Base-by-base conservation (phyloP, 2,329 filamentous ascomycete species). In the Thermomyces lanuginosus region DNA sequence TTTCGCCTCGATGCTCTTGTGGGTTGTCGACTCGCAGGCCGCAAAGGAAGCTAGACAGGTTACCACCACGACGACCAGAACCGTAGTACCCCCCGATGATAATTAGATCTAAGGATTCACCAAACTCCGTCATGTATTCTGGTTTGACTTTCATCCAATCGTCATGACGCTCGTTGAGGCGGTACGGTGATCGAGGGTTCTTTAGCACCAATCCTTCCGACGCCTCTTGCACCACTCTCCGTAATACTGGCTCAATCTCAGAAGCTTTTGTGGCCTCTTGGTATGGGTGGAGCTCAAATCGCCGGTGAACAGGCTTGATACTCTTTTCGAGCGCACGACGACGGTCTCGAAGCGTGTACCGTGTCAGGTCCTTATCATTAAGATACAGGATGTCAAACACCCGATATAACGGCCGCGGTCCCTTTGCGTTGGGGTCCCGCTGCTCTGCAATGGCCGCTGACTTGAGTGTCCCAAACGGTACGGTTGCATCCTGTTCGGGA, bases 91-190 rank as follows among this genome's bases (percentile, higher is more conserved):
- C 89, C 29, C 86, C 89, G 28, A 98, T 71, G 9, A 98, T 64
- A 8, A 93, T 59, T 38, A 83, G 82, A 47, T 98, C 89, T 3
- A 98, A 69, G 0, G 77, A 81, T 53, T 95, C 86, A 34, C 89
- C 89, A 48, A 89, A 92, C 36, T 92, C 86, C 2, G 75, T 75
- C 84, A 95, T 93, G 51, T 98, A 98, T 37, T 98, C 89, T 1
- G 89, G 89, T 44, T 98, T 98, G 6, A 98, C 84, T 49, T 98
- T 98, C 56, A 93, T 76, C 89, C 89, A 98, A 51, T 92, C 81
- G 41, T 92, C 80, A 42, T 91, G 89, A 24, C 89, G 76, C 39
- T 81, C 79, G 44, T 92, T 92, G 6, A 95, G 64, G 5, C 72
- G 67, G 48, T 98, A 98, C 43, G 71, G 66, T 0, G 84, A 92